Evolutionary conservation across 257 asterid species (phyloP).

Genomic region (Striga asiatica): DNA sequence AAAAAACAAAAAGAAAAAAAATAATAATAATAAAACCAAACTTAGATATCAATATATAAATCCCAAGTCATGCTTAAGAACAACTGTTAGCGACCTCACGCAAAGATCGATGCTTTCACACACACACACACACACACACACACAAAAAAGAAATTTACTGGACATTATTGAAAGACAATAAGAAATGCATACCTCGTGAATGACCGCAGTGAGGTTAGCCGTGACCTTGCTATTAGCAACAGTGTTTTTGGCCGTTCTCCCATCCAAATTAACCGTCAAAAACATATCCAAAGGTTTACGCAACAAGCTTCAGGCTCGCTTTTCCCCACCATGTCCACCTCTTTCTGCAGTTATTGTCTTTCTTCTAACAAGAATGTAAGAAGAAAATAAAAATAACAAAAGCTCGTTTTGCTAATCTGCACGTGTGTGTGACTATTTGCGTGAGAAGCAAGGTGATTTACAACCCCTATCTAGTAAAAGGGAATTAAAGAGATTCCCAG

Average conservation of each 20-base stretch:
- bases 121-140: no score
- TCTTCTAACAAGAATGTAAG: neutral
- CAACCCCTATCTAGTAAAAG: no score
- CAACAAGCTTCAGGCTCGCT: constrained; percentile 20
- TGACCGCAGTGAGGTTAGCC: constrained; percentile 36
- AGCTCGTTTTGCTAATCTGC: no score
- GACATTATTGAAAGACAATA: neutral
- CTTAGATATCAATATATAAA: no score
- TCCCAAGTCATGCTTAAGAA: no score
- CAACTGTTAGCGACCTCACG: no score
- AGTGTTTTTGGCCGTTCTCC: constrained; percentile 41
- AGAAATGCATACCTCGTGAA: constrained; percentile 31
- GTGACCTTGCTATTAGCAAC: constrained; percentile 47
- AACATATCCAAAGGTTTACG: constrained; percentile 31
- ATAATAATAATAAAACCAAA: no score
- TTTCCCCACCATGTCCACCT: constrained; percentile 22
- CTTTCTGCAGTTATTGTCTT: neutral
- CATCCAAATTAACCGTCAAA: constrained; percentile 38
- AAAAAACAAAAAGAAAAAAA: no score
- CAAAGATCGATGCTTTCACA: no score
- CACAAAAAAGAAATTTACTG: neutral
- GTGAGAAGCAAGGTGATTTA: no score
- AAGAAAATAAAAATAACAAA: neutral
- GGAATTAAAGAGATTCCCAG: no score
- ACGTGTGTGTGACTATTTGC: no score